phyloP scores from a whole-genome alignment of 495 filamentous ascomycete species.

The Evernia prunastri region DNA sequence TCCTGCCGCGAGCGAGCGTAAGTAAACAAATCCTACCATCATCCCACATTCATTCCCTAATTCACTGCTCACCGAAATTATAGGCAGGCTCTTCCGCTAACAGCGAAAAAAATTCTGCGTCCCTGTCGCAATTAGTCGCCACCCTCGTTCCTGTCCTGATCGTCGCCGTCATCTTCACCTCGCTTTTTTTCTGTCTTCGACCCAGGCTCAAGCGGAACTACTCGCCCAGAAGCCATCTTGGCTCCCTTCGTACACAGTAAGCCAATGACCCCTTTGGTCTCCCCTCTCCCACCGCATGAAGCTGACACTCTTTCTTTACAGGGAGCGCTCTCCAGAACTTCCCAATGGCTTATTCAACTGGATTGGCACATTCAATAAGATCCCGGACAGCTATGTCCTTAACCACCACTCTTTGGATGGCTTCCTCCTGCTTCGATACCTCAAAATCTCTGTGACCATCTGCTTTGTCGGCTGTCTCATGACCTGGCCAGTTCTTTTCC shows the following conservation, averaged over 20 bases:
- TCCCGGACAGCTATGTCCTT: slow-evolving; percentile 77
- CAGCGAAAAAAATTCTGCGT: slow-evolving; percentile 16
- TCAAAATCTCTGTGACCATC: slow-evolving; percentile 64
- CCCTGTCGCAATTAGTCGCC: slow-evolving; percentile 45
- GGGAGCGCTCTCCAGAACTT: slow-evolving; percentile 60
- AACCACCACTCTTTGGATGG: slow-evolving; percentile 86
- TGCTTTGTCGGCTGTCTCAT: slow-evolving; percentile 75
- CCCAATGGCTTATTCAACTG: slow-evolving; percentile 69
- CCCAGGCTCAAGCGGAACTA: slow-evolving; percentile 68
- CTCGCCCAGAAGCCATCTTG: slow-evolving; percentile 81
- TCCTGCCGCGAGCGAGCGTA: slow-evolving; percentile 10
- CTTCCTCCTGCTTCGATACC: slow-evolving; percentile 79
- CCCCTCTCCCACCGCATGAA: neutral
- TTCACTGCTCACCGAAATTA: neutral
- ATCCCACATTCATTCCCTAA: neutral
- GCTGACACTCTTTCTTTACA: slow-evolving; percentile 25
- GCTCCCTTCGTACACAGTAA: slow-evolving; percentile 57
- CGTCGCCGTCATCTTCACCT: slow-evolving; percentile 57
- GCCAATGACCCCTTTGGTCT: slow-evolving; percentile 15
- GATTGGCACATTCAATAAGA: slow-evolving; percentile 67
- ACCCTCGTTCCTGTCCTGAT: slow-evolving; percentile 65
- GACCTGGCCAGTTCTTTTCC: slow-evolving; percentile 80
- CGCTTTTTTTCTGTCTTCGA: slow-evolving; percentile 72
- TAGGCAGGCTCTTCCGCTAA: slow-evolving; percentile 14
- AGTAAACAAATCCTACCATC: neutral